Conservation (phyloP, 2,329 filamentous ascomycete genomes). For the Fusarium siculi region DNA sequence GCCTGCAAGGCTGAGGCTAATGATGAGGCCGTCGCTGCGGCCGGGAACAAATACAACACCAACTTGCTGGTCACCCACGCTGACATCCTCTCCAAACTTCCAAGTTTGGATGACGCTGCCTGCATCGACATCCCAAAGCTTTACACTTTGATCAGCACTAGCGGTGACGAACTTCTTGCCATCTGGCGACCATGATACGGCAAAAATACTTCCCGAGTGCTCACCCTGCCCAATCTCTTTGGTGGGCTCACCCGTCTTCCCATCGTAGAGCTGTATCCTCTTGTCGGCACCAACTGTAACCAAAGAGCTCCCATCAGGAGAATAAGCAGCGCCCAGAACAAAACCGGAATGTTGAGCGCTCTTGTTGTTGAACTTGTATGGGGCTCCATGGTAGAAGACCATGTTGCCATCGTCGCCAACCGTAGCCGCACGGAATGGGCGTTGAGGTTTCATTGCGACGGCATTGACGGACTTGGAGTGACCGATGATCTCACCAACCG, state of each 20-base stretch:
- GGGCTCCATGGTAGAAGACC: constrained; percentile 92
- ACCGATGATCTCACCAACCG: constrained; percentile 91
- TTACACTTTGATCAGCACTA: constrained; percentile 93
- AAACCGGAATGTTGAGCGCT: constrained; percentile 86
- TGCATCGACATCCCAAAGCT: constrained; percentile 89
- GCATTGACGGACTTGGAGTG: constrained; percentile 92
- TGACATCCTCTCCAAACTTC: constrained; percentile 83
- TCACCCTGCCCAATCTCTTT: constrained; percentile 81
- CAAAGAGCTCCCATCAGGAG: constrained; percentile 83
- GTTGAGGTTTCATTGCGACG: constrained; percentile 87
- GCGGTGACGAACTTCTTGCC: constrained; percentile 89
- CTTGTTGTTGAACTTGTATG: constrained; percentile 96
- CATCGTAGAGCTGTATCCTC: constrained; percentile 93
- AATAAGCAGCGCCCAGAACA: constrained; percentile 88
- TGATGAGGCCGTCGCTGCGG: constrained; percentile 85
- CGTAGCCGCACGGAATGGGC: constrained; percentile 91
- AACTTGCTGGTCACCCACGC: constrained; percentile 87
- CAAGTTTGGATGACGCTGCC: constrained; percentile 83
- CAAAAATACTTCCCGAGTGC: constrained; percentile 93
- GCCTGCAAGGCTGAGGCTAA: constrained; percentile 88
- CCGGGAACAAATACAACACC: constrained; percentile 91
- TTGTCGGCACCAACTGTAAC: constrained; percentile 94
- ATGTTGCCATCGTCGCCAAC: constrained; percentile 89
- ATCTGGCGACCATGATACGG: constrained; percentile 88
- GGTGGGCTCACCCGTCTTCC: constrained; percentile 89